Conservation (phyloP, 2,329 filamentous ascomycete species). For the Diaporthe destruens region DNA sequence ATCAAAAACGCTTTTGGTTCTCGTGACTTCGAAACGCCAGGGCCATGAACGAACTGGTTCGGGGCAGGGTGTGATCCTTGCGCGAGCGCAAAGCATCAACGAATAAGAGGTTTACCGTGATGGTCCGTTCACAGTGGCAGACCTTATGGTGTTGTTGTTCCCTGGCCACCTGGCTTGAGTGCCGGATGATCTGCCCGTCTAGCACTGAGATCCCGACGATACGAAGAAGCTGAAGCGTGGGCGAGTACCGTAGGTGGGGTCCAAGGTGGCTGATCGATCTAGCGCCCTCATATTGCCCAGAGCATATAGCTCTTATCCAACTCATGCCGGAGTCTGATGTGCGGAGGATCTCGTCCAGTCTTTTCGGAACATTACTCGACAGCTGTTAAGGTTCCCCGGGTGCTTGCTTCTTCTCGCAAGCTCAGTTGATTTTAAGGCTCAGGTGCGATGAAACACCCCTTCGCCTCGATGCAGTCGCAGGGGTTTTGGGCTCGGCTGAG, state of each 20-base stretch:
- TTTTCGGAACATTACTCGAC: conserved; percentile 22
- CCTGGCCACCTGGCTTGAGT: conserved; percentile 7
- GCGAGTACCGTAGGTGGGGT: background rate
- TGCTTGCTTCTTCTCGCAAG: conserved; percentile 35
- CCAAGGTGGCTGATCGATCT: conserved; percentile 1
- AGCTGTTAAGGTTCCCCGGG: conserved; percentile 3
- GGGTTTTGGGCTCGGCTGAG: conserved; percentile 3
- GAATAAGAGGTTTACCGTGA: background rate
- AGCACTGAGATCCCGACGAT: conserved; percentile 3
- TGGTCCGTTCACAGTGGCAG: conserved; percentile 2
- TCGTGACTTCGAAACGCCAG: conserved; percentile 9
- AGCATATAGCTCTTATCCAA: background rate
- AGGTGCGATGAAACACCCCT: conserved; percentile 26
- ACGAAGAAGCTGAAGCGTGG: conserved; percentile 27
- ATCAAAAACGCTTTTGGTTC: conserved; percentile 16
- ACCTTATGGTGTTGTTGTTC: conserved; percentile 1
- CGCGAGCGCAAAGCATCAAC: background rate
- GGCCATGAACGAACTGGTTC: conserved; percentile 12
- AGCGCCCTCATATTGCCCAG: conserved; percentile 25
- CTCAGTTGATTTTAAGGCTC: conserved; percentile 18
- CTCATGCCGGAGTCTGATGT: conserved; percentile 26
- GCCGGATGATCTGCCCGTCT: conserved; percentile 26
- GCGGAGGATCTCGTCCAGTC: conserved; percentile 19
- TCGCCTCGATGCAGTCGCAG: conserved; percentile 22
- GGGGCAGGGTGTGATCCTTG: conserved; percentile 8